Conservation (phyloP, 495 filamentous ascomycete genomes). For the Rostrohypoxylon terebratum region DNA sequence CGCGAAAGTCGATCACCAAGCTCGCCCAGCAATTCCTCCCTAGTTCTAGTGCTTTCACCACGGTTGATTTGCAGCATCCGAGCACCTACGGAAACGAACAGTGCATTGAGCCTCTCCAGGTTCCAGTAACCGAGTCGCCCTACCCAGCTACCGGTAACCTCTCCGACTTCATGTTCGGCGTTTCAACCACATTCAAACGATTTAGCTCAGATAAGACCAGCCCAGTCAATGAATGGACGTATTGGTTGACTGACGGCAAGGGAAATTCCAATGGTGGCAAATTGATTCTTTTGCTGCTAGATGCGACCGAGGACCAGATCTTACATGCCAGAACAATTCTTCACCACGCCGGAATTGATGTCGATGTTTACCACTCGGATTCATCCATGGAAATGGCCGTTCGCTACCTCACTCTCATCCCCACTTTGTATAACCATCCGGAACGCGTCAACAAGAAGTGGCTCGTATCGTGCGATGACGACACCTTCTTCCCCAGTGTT, state of each 20-base stretch:
- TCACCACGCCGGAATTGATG: conserved; percentile 67
- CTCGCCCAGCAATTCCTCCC: conserved; percentile 59
- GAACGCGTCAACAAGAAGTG: conserved; percentile 67
- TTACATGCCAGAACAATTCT: conserved; percentile 54
- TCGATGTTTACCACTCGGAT: conserved; percentile 71
- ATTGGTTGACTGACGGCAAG: conserved; percentile 62
- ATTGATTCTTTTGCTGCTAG: conserved; percentile 57
- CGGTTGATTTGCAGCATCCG: conserved; percentile 56
- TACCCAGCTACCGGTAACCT: conserved; percentile 60
- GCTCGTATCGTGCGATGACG: conserved; percentile 78
- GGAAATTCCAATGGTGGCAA: conserved; percentile 64
- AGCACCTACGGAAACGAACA: conserved; percentile 54
- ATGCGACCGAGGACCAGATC: conserved; percentile 58
- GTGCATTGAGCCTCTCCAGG: conserved; percentile 61
- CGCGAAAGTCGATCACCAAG: conserved; percentile 61
- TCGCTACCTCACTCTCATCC: conserved; percentile 66
- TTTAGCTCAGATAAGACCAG: conserved; percentile 58
- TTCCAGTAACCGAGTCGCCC: conserved; percentile 60
- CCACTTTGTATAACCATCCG: conserved; percentile 63
- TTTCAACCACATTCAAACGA: conserved; percentile 61
- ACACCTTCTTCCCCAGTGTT: conserved; percentile 79
- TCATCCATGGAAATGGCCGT: conserved; percentile 71
- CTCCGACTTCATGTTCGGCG: conserved; percentile 63
- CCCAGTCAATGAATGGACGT: conserved; percentile 61
- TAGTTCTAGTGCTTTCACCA: conserved; percentile 53